Conservation (phyloP, 352 stramenopile genomes). For the Globisporangium viniferum region DNA sequence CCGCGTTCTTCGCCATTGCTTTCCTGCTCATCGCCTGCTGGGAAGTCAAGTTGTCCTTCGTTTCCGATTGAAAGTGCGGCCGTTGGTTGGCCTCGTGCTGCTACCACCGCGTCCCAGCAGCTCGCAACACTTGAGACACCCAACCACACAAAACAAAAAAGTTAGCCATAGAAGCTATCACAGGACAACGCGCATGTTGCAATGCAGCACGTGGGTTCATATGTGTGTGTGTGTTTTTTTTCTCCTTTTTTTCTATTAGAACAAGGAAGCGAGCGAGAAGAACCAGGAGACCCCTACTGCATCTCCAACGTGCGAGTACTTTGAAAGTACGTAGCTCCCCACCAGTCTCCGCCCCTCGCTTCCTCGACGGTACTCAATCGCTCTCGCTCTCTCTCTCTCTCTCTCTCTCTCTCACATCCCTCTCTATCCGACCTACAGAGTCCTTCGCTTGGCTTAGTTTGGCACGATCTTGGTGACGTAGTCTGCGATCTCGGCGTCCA, state of each 20-base stretch:
- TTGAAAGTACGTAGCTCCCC: neutral
- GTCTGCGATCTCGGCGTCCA: conserved; percentile 56
- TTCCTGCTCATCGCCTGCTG: neutral
- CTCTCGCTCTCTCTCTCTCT: neutral
- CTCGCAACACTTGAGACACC: neutral
- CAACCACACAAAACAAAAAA: neutral
- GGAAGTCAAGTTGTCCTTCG: neutral
- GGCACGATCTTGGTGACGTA: conserved; percentile 84
- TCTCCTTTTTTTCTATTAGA: conserved; percentile 11
- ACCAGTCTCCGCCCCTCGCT: neutral
- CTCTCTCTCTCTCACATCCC: neutral
- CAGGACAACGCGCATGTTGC: neutral
- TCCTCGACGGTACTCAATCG: neutral
- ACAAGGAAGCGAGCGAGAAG: neutral
- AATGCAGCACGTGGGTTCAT: neutral
- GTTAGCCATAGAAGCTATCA: neutral
- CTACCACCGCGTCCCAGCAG: neutral
- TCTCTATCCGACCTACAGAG: conserved; percentile 7
- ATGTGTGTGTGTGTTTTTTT: conserved; percentile 10
- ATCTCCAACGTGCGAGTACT: neutral
- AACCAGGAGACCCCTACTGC: neutral
- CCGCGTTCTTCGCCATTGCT: neutral
- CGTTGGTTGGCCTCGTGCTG: neutral
- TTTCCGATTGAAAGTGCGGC: neutral
- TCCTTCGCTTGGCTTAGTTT: conserved; percentile 23